Percentiles rank a stretch among this genome's conserved stretches.
These are phyloP conservation scores for Cladosporium sp. DNA, from an alignment of 2,329 filamentous ascomycete species.

Conservation along the genomic window DNA sequence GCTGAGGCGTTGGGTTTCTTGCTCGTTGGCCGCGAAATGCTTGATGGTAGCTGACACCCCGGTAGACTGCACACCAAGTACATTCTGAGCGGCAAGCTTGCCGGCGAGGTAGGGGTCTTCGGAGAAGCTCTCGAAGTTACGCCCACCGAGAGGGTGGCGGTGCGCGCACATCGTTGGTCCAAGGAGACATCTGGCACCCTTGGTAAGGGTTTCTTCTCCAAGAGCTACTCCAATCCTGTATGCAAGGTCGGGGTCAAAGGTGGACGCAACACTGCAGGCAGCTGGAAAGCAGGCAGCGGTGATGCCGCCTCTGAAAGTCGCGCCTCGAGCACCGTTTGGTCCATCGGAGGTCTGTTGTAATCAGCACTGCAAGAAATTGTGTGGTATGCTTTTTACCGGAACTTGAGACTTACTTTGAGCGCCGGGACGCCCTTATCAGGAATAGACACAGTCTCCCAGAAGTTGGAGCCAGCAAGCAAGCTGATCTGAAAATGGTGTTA, in stretches of 20 bases:
- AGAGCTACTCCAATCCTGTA: constrained; percentile 9
- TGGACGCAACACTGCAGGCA: constrained; percentile 10
- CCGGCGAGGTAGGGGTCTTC: constrained; percentile 79
- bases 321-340: constrained; percentile 68
- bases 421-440: constrained; percentile 1
- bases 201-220: constrained; percentile 11
- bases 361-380: background rate
- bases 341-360: constrained; percentile 67
- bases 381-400: background rate
- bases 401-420: background rate
- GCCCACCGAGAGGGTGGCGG: constrained; percentile 56
- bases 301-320: constrained; percentile 65
- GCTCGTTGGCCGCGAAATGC: constrained; percentile 73
- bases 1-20: constrained; percentile 67
- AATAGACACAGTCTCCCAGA: constrained; percentile 4
- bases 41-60: constrained; percentile 77
- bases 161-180: constrained; percentile 9
- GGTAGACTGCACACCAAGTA: constrained; percentile 67
- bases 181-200: constrained; percentile 9
- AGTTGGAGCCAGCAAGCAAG: constrained; percentile 9
- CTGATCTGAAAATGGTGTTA: background rate
- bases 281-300: constrained; percentile 69
- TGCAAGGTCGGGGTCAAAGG: constrained; percentile 9
- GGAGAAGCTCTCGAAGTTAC: constrained; percentile 84
- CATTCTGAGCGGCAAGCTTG: constrained; percentile 63